These are phyloP conservation scores for Pseudonitzschia delicatissima DNA, from an alignment of 108 stramenopile species.

Conservation along the genomic window DNA sequence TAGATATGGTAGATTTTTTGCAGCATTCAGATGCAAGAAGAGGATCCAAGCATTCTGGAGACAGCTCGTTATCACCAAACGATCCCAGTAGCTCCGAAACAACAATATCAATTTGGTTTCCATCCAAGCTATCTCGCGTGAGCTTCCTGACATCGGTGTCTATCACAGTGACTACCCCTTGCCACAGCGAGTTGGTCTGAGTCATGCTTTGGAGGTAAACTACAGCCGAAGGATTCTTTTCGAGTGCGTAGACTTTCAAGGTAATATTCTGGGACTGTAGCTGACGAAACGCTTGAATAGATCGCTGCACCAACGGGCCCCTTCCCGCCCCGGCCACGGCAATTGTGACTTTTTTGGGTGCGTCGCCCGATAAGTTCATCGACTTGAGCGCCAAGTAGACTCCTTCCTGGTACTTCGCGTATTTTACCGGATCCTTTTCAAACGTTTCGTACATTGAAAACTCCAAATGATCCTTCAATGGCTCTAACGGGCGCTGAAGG, in stretches of 20 bases:
- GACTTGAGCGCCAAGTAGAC: constrained; percentile 57
- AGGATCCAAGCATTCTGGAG: constrained; percentile 97
- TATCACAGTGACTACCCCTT: constrained; percentile 76
- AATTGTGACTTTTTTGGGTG: constrained; percentile 47
- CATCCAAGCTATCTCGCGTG: constrained; percentile 29
- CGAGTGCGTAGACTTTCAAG: constrained; percentile 75
- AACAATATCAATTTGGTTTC: constrained; percentile 79
- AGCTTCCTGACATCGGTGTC: constrained; percentile 89
- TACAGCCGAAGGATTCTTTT: constrained; percentile 97
- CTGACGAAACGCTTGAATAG: constrained; percentile 57
- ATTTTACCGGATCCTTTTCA: constrained; percentile 98
- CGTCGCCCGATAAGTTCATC: constrained; percentile 1
- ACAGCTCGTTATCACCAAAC: constrained; percentile 98
- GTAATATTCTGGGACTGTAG: constrained; percentile 36
- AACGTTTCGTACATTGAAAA: constrained; percentile 96
- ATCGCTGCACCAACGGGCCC: constrained; percentile 90
- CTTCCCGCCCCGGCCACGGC: constrained; percentile 97
- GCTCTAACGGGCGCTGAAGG: constrained; percentile 96
- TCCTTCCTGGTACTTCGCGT: constrained; percentile 87
- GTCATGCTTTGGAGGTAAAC: constrained; percentile 87
- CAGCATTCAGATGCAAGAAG: constrained; percentile 74
- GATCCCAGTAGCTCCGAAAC: constrained; percentile 95
- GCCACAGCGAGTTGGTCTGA: constrained; percentile 62
- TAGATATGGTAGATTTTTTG: constrained; percentile 63
- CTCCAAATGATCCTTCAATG: constrained; percentile 95